Evolutionary conservation across 108 stramenopile species (phyloP), one percentile per base, ranked within the genome.

Genomic region (Stephanodiscus triporus): DNA sequence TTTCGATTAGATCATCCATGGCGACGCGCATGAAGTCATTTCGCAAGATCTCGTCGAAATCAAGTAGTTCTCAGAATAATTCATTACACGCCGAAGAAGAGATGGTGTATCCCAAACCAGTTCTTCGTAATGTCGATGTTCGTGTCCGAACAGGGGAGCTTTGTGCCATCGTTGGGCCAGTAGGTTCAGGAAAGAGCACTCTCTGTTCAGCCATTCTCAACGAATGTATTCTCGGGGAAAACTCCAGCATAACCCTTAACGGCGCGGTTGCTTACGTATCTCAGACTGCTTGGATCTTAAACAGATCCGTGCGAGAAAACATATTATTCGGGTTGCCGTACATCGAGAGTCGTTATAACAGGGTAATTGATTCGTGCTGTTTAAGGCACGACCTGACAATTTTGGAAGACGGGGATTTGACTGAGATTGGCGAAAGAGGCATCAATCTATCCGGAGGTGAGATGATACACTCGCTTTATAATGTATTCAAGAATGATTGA

Each of bases 401-500:
- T 45, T 70, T 96, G 23, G 83, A 86, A 38, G 76, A 79, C 56
- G 91, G 91, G 16, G 97, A 97, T 63, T 58, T 78, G 69, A 97
- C 95, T 20, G 96, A 97, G 74, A 98, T 98, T 75, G 98, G 98
- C 30, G 97, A 99, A 72, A 59, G 82, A 26, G 98, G 97, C 24
- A 91, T 97, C 53, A 97, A 96, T 80, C 76, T 98, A 7, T 79
- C 75, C 13, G 93, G 94, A 19, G 95, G 93, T 14, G 89, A 94
- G 60, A 83, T 85, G 63, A 82, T 84, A 7, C 83, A 83, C 5
- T 22, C 48, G 1, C 4, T 13, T 38, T 38, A 5, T 5, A 42
- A 40, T 17, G 23, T 14, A 38, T 89, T 9, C 63, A 70, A 30
- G 49, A 40, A 14, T 58, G 22, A 63, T 20, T 22, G 29, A 10